phyloP scores from a whole-genome alignment of 2,329 filamentous ascomycete species.

The Bipolaris sorokiniana region DNA sequence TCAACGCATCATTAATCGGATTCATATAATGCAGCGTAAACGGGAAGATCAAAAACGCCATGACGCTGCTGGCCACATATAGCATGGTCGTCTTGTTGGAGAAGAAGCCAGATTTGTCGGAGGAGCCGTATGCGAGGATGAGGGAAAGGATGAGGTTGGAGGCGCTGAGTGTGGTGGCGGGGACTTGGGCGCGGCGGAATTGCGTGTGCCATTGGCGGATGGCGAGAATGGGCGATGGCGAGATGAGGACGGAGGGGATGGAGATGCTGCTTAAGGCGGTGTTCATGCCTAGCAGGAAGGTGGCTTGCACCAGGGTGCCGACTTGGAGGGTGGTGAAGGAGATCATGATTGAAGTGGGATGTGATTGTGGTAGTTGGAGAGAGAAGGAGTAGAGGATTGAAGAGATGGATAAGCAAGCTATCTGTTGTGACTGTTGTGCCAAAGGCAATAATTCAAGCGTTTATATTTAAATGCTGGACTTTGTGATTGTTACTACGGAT shows the following conservation, averaged over 20 bases:
- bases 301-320: conserved; percentile 2
- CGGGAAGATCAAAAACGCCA: conserved; percentile 6
- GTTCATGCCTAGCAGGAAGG: conserved; percentile 5
- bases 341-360: not conserved
- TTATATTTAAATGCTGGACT: not conserved
- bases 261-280: conserved; percentile 1
- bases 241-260: not conserved
- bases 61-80: not conserved
- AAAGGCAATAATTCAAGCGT: not conserved
- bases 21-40: conserved; percentile 4
- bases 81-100: not conserved
- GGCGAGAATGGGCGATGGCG: conserved; percentile 1
- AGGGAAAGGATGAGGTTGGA: not conserved
- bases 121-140: not conserved
- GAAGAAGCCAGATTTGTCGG: not conserved
- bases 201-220: conserved; percentile 7
- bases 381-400: not conserved
- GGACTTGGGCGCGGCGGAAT: conserved; percentile 1
- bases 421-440: not conserved
- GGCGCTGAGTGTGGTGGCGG: not conserved
- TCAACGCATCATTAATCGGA: conserved; percentile 1
- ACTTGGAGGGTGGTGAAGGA: conserved; percentile 3
- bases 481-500: not conserved
- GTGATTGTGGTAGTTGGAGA: not conserved
- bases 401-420: not conserved